Base-by-base conservation (phyloP, 345 rosid genomes). In the Odontarrhena argentea region DNA sequence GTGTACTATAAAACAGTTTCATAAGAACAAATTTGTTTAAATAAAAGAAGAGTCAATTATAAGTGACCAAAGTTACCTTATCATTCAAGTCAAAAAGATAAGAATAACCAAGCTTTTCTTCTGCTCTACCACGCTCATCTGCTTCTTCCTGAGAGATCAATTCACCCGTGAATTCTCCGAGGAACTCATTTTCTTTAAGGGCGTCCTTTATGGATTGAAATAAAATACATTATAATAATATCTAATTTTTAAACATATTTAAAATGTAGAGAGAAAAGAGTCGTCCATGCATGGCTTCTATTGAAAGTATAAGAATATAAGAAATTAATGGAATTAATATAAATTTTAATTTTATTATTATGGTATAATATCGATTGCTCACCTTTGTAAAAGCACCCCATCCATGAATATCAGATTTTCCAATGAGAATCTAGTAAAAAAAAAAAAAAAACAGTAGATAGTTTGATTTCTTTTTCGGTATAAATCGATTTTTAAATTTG, bases 131-230 rank as follows among this genome's bases (percentile, higher is more conserved):
- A 50, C 98, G 96, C 71, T 93, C 87, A 63, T 86, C 83, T 37
- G 94, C 96, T 79, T 93, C 98, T 8, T 75, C 79, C 26, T 85
- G 90, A 70, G 85, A 80, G 61, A 93, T 80, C 78, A 93, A 68
- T 68, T 93, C 98, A 5, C 98, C 98, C 15, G 97, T 93, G 65
- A 87, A 90, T 68, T 93, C 98, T 78, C 98, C 98, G 34, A 93
- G 85, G 78, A 78, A 90, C 64, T 93, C 96, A 71, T 93, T 83
- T 47, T 84, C 90, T 71, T 71, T 86, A 55, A 93, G 81, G 3
- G 97, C 50, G 63, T 86, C 75, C 98, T 93, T 28, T 80, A 74
- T 47, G 5, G 5, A 76, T 60, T 42, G 24, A 28, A 18, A 18
- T 18, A 18, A 18, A 18, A 1, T 18, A 18, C 22, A 18, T 18